phyloP scores from a whole-genome alignment of 2,329 filamentous ascomycete species.

The Aureobasidium sp. region DNA sequence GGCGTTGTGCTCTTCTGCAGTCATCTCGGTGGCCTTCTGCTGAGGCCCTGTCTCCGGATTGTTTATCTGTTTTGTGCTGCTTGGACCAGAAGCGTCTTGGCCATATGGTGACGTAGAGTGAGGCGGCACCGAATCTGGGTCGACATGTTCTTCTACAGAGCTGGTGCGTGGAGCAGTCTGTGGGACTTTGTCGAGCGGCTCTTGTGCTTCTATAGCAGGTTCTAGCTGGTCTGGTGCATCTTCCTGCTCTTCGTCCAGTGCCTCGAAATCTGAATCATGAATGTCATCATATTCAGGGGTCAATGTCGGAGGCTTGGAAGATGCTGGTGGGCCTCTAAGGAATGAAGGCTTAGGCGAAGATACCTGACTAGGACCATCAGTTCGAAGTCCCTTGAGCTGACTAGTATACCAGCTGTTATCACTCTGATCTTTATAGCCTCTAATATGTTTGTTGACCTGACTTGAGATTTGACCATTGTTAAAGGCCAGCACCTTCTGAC shows the following conservation, averaged over 20 bases:
- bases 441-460: slow-evolving; percentile 50
- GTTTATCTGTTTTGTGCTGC: neutral
- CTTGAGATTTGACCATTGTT: slow-evolving; percentile 55
- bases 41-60: slow-evolving; percentile 18
- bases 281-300: slow-evolving; percentile 23
- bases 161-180: slow-evolving; percentile 19
- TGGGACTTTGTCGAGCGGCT: neutral
- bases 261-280: slow-evolving; percentile 13
- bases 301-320: slow-evolving; percentile 20
- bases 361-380: neutral
- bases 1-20: slow-evolving; percentile 88
- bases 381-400: slow-evolving; percentile 42
- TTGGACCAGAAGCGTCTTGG: neutral
- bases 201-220: no score
- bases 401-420: slow-evolving; percentile 73
- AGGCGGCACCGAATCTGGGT: neutral
- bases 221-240: neutral
- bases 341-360: neutral
- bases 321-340: neutral
- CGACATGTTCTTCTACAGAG: neutral
- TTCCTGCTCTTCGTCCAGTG: neutral
- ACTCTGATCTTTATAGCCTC: slow-evolving; percentile 72
- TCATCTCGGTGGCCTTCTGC: slow-evolving; percentile 45
- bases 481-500: slow-evolving; percentile 67
- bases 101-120: neutral